Conservation (phyloP, 2,329 filamentous ascomycete genomes). For the Alternaria gaisen region DNA sequence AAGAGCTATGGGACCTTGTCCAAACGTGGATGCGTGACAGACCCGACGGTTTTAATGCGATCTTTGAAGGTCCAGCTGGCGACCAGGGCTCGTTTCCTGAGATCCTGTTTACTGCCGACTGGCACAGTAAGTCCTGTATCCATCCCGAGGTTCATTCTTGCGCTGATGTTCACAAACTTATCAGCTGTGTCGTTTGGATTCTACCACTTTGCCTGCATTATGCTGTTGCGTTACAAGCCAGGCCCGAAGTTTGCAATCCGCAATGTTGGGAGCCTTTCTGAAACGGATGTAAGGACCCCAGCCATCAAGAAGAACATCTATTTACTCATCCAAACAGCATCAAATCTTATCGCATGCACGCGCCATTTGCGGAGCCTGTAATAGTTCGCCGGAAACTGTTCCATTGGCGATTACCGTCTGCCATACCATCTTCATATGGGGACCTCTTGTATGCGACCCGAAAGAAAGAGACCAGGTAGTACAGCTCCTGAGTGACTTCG, state of each 20-base stretch:
- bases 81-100: slow-evolving; percentile 31
- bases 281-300: slow-evolving; percentile 29
- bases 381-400: slow-evolving; percentile 36
- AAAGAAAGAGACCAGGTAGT: slow-evolving; percentile 35
- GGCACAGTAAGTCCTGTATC: slow-evolving; percentile 35
- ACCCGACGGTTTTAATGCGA: slow-evolving; percentile 39
- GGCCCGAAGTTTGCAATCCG: slow-evolving; percentile 40
- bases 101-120: slow-evolving; percentile 43
- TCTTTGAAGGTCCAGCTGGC: slow-evolving; percentile 32
- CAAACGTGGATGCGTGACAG: slow-evolving; percentile 36
- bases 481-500: slow-evolving; percentile 33
- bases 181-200: slow-evolving; percentile 38
- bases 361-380: slow-evolving; percentile 38
- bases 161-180: background rate
- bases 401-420: slow-evolving; percentile 35
- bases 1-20: slow-evolving; percentile 34
- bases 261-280: slow-evolving; percentile 27
- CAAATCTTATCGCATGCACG: slow-evolving; percentile 38
- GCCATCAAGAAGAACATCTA: background rate
- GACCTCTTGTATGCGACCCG: slow-evolving; percentile 29
- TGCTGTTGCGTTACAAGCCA: slow-evolving; percentile 43
- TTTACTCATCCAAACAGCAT: slow-evolving; percentile 20
- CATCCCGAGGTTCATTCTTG: too few relatives aligned
- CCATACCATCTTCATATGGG: slow-evolving; percentile 42
- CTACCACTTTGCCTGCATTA: slow-evolving; percentile 41